Conservation (phyloP, 164 flowering plant genomes). For the Houttuynia cordata region DNA sequence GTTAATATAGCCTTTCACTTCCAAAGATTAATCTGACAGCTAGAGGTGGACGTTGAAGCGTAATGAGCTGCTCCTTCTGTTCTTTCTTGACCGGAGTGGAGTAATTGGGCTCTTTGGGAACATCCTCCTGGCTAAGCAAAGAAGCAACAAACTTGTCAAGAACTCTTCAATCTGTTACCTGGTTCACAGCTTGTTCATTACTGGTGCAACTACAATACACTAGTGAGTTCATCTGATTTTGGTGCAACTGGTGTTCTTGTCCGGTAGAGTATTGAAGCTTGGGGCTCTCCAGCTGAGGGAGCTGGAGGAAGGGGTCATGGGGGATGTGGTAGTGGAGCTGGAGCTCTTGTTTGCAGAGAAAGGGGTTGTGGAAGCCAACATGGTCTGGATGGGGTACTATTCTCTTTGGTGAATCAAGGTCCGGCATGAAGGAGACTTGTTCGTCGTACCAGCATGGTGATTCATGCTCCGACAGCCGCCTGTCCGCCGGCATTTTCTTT, state of each 20-base stretch:
- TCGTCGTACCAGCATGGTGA: conserved; percentile 82
- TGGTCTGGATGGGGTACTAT: conserved; percentile 21
- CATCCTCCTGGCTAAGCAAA: conserved; percentile 62
- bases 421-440: conserved; percentile 71
- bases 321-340: conserved; percentile 40
- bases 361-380: conserved; percentile 20
- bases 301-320: conserved; percentile 52
- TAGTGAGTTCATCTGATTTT: conserved; percentile 25
- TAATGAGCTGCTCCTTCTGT: conserved; percentile 29
- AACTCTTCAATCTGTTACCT: conserved; percentile 75
- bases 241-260: conserved; percentile 41
- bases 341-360: conserved; percentile 66
- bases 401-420: conserved; percentile 49
- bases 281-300: conserved; percentile 81
- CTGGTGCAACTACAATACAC: conserved; percentile 15
- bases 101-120: conserved; percentile 29
- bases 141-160: conserved; percentile 92
- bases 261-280: conserved; percentile 34
- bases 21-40: conserved; percentile 37
- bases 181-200: conserved; percentile 50
- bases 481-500: conserved; percentile 49
- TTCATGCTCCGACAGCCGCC: conserved; percentile 46
- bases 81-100: conserved; percentile 23
- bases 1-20: conserved; percentile 27
- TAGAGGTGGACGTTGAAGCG: conserved; percentile 46